Evolutionary conservation across 768 basidiomycete genomes (phyloP).

Genomic region (Clathrus columnatus): DNA sequence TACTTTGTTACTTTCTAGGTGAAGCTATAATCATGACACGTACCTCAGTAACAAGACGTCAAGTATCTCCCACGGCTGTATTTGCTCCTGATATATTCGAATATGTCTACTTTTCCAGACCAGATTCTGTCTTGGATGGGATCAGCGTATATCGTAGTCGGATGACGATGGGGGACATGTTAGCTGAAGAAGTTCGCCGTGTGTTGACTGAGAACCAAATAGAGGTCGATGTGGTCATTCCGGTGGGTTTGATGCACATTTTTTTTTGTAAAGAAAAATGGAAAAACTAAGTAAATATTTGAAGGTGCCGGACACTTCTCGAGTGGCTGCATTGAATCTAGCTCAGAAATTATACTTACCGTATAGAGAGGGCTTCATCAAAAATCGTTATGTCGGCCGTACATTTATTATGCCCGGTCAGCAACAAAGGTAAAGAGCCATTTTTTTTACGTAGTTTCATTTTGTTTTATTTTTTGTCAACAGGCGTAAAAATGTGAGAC

Average conservation of each 20-base stretch:
- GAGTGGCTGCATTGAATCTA: slow-evolving; percentile 91
- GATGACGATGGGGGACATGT: slow-evolving; percentile 98
- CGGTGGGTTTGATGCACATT: slow-evolving; percentile 37
- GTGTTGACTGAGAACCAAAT: slow-evolving; percentile 62
- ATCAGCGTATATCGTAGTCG: slow-evolving; percentile 95
- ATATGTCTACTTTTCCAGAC: slow-evolving; percentile 96
- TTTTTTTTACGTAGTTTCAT: background rate
- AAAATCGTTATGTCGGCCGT: slow-evolving; percentile 96
- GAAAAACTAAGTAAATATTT: slow-evolving; percentile 1
- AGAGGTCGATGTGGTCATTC: slow-evolving; percentile 91
- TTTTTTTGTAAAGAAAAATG: background rate
- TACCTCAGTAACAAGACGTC: slow-evolving; percentile 60
- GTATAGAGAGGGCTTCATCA: slow-evolving; percentile 96
- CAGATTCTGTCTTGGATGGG: slow-evolving; percentile 95
- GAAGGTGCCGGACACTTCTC: slow-evolving; percentile 90
- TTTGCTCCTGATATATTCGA: slow-evolving; percentile 99
- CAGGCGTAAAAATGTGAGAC: slow-evolving; percentile 87
- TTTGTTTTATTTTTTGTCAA: background rate
- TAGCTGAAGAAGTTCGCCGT: slow-evolving; percentile 78
- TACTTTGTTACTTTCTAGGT: slow-evolving; percentile 36
- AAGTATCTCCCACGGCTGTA: slow-evolving; percentile 56
- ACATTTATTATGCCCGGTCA: slow-evolving; percentile 99
- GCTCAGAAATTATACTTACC: slow-evolving; percentile 86
- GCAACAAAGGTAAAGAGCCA: slow-evolving; percentile 61
- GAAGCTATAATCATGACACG: slow-evolving; percentile 96